Evolutionary conservation across 352 stramenopile genomes (phyloP).

Genomic region (Globisporangium iwayamae): DNA sequence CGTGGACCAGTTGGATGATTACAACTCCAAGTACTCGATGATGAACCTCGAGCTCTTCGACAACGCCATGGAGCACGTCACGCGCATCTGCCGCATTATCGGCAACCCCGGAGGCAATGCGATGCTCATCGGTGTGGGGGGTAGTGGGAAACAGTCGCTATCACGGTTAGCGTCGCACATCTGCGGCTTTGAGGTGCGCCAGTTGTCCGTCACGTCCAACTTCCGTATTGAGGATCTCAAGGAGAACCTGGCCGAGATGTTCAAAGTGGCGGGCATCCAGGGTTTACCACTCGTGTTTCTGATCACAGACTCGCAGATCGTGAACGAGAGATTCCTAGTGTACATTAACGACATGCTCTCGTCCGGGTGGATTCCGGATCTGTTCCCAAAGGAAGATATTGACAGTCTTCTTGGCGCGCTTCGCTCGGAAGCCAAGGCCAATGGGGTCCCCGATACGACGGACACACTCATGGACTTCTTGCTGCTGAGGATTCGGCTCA

Average conservation of each 20-base stretch:
- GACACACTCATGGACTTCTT: slow-evolving; percentile 97
- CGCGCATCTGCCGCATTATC: slow-evolving; percentile 96
- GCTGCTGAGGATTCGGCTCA: slow-evolving; percentile 89
- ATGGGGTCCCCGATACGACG: slow-evolving; percentile 90
- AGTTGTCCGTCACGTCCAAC: slow-evolving; percentile 94
- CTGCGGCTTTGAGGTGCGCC: slow-evolving; percentile 94
- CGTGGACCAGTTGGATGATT: slow-evolving; percentile 93
- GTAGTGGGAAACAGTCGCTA: slow-evolving; percentile 95
- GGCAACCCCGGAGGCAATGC: slow-evolving; percentile 95
- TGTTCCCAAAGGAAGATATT: slow-evolving; percentile 97
- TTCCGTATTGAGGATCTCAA: slow-evolving; percentile 97
- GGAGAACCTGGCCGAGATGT: slow-evolving; percentile 96
- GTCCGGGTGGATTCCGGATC: slow-evolving; percentile 94
- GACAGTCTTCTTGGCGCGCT: slow-evolving; percentile 90
- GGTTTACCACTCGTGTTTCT: slow-evolving; percentile 94
- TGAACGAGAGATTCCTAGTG: slow-evolving; percentile 97
- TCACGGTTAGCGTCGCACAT: slow-evolving; percentile 96
- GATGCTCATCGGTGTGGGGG: slow-evolving; percentile 97
- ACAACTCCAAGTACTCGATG: slow-evolving; percentile 97
- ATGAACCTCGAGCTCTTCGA: slow-evolving; percentile 99
- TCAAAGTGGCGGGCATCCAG: slow-evolving; percentile 93
- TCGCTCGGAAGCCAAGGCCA: slow-evolving; percentile 94
- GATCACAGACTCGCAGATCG: slow-evolving; percentile 98
- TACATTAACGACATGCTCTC: slow-evolving; percentile 98
- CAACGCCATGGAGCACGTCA: slow-evolving; percentile 97